Conservation (phyloP, 768 basidiomycete genomes). For the Leccinum broughii region DNA sequence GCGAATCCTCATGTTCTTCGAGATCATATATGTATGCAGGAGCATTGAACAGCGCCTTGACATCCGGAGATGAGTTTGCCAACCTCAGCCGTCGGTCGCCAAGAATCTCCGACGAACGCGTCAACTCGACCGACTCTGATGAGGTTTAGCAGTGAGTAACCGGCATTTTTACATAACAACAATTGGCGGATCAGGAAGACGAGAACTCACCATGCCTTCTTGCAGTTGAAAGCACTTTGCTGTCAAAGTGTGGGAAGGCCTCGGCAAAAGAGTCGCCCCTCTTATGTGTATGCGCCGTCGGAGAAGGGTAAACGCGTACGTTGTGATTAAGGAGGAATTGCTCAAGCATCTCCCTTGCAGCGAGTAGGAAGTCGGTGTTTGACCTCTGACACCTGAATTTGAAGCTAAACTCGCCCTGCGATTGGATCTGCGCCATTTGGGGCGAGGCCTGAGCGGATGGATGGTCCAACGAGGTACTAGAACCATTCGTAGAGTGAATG, state of each 20-base stretch:
- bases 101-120: slow-evolving; percentile 60
- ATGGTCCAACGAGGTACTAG: slow-evolving; percentile 50
- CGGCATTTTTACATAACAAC: slow-evolving; percentile 11
- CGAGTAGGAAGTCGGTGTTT: slow-evolving; percentile 89
- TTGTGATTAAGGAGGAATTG: slow-evolving; percentile 86
- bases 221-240: slow-evolving; percentile 84
- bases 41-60: slow-evolving; percentile 91
- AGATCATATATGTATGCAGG: slow-evolving; percentile 81
- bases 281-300: slow-evolving; percentile 77
- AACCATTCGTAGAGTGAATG: slow-evolving; percentile 45
- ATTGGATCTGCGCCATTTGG: slow-evolving; percentile 21
- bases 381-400: slow-evolving; percentile 95
- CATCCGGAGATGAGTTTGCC: slow-evolving; percentile 90
- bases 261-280: slow-evolving; percentile 92
- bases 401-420: slow-evolving; percentile 75
- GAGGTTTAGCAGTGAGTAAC: slow-evolving; percentile 7
- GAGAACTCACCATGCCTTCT: slow-evolving; percentile 56
- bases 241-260: slow-evolving; percentile 95
- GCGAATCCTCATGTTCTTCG: slow-evolving; percentile 68
- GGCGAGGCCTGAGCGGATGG: slow-evolving; percentile 28
- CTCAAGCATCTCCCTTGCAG: slow-evolving; percentile 90
- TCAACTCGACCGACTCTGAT: slow-evolving; percentile 75
- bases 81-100: slow-evolving; percentile 75
- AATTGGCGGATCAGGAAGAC: slow-evolving; percentile 32
- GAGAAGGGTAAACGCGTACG: slow-evolving; percentile 78